Base-by-base conservation (phyloP, 1,284 basidiomycete genomes). In the Tetrapyrgos nigripes region DNA sequence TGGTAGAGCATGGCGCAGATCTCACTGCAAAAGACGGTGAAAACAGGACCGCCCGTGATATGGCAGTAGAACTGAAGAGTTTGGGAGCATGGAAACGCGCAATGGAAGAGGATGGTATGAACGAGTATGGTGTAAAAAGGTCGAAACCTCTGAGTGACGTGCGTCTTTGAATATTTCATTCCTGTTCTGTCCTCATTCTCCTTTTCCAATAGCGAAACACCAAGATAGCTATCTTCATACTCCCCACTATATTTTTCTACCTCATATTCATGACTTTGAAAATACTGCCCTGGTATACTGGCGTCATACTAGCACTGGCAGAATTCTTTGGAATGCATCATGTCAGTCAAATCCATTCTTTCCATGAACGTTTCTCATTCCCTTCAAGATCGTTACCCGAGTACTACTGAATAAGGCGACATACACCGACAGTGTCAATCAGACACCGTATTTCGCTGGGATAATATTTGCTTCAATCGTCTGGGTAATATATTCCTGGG, bases 241-340 rank as follows among this genome's bases (percentile, higher is more conserved):
- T 96, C 24, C 96, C 96, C 3, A 87, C 88, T 0, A 61, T 94
- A 59, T 90, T 91, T 65, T 82, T 98, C 65, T 92, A 87, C 64
- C 73, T 93, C 62, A 91, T 95, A 62, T 96, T 97, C 72, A 87
- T 84, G 70, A 94, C 92, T 4, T 79, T 97, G 57, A 84, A 86
- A 46, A 83, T 91, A 51, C 77, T 97, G 19, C 94, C 96, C 27
- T 96, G 94, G 89, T 98, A 96, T 76, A 91, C 92, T 2, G 93
- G 91, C 3, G 75, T 95, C 33, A 82, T 95, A 17, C 83, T 97
- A 48, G 90, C 92, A 0, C 79, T 91, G 64, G 94, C 90, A 0
- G 87, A 94, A 65, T 94, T 96, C 74, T 95, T 94, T 67, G 91
- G 84, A 37, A 94, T 97, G 91, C 96, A 98, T 70, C 91, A 98